Evolutionary conservation across 1,284 basidiomycete species (phyloP), one percentile per base, ranked within the genome.

Genomic region (Takashimella koratensis): DNA sequence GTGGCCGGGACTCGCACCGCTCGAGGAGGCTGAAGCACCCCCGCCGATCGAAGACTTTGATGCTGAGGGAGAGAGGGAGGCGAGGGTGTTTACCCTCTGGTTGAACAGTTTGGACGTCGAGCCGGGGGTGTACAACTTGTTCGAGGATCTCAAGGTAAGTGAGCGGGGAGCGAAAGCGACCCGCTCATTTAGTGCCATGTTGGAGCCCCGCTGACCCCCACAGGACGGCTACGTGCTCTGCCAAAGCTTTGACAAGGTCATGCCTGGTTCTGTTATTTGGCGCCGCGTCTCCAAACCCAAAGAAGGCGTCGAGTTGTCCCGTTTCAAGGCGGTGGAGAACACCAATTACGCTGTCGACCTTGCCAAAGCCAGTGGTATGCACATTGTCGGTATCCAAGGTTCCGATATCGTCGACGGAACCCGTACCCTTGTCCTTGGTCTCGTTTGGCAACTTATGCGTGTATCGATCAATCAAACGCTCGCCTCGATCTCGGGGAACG

Each of bases 321-420:
- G 92, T 51, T 98, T 98, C 83, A 98, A 98, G 81, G 86, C 86
- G 43, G 93, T 98, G 30, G 96, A 98, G 78, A 98, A 98, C 77
- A 97, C 91, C 51, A 98, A 98, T 75, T 98, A 98, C 67, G 86
- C 81, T 4, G 87, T 98, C 49, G 95, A 98, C 49, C 84, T 98
- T 16, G 94, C 86, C 16, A 91, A 88, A 75, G 85, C 89, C 70
- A 93, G 90, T 71, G 85, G 87, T 46, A 91, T 98, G 90, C 91
- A 91, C 74, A 81, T 98, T 58, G 93, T 98, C 52, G 94, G 94
- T 21, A 97, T 98, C 63, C 96, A 98, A 74, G 95, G 95, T 10
- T 86, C 93, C 2, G 95, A 98, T 76, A 96, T 98, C 64, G 91
- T 95, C 51, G 95, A 98, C 69, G 93, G 87, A 22, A 82, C 81